These are phyloP conservation scores for Phanerochaete sordida DNA, from an alignment of 768 basidiomycete genomes.

Conservation along the genomic window DNA sequence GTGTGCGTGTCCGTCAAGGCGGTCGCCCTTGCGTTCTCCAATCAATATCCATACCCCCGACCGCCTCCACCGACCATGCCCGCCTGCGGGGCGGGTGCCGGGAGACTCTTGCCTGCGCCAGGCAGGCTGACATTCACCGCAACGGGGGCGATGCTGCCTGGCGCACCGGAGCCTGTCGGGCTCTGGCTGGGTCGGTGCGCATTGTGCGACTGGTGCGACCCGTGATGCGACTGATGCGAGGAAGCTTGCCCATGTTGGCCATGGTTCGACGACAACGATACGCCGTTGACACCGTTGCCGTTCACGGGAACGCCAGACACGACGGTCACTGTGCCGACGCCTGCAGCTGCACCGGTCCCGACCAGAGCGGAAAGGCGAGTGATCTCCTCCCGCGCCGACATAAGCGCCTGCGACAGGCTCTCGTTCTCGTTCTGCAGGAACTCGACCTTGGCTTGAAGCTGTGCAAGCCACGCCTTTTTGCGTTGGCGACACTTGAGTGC, in stretches of 20 bases:
- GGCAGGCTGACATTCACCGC: conserved; percentile 41
- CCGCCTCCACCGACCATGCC: conserved; percentile 26
- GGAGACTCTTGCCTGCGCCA: conserved; percentile 29
- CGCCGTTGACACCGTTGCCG: conserved; percentile 13
- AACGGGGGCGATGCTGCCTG: conserved; percentile 31
- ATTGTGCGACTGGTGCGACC: not conserved
- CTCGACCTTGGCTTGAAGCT: conserved; percentile 93
- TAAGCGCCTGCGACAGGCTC: conserved; percentile 81
- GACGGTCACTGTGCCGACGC: conserved; percentile 9
- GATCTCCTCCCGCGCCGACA: conserved; percentile 89
- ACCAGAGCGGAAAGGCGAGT: conserved; percentile 75
- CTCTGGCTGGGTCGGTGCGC: not conserved
- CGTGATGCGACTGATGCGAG: not conserved
- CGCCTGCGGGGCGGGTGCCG: conserved; percentile 13
- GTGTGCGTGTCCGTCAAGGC: not conserved
- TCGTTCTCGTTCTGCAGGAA: conserved; percentile 93
- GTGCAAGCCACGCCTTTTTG: conserved; percentile 96
- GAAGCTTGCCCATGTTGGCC: not conserved
- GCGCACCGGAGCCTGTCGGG: conserved; percentile 13
- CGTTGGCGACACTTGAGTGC: conserved; percentile 98
- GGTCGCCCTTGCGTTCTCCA: not conserved
- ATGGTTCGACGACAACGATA: not conserved
- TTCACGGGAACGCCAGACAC: conserved; percentile 19
- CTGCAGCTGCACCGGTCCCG: conserved; percentile 48
- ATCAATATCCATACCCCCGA: conserved; percentile 39